Percentiles rank a stretch among this genome's conserved stretches.
Evolutionary conservation across 768 basidiomycete species (phyloP).

Genomic region (Suillus subalutaceus): DNA sequence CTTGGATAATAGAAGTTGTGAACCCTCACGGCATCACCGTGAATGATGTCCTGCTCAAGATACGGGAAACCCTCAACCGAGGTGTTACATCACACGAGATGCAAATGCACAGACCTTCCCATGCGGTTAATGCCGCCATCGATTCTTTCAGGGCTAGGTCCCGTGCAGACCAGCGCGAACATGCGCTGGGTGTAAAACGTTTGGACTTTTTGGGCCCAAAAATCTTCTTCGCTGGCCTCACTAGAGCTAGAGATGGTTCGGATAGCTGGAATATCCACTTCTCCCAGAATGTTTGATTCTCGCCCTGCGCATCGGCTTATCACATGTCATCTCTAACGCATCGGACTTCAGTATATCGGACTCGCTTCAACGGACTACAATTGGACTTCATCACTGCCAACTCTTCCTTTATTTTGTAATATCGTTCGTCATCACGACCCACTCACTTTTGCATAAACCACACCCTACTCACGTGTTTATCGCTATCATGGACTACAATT

Average conservation of each 20-base stretch:
- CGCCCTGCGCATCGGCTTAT: neutral
- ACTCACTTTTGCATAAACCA: neutral
- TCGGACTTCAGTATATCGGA: neutral
- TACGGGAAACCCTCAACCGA: constrained; percentile 30
- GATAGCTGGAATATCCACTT: constrained; percentile 35
- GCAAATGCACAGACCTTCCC: constrained; percentile 2
- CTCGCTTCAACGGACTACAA: neutral
- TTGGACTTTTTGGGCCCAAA: constrained; percentile 40
- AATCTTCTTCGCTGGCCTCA: constrained; percentile 34
- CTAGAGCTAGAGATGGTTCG: constrained; percentile 26
- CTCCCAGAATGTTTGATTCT: constrained; percentile 19
- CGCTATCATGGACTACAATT: neutral
- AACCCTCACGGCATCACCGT: constrained; percentile 31
- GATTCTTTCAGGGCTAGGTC: constrained; percentile 34
- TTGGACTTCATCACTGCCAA: neutral
- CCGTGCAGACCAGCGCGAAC: constrained; percentile 36
- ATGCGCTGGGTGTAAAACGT: constrained; percentile 42
- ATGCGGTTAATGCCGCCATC: constrained; percentile 30
- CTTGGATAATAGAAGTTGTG: constrained; percentile 33
- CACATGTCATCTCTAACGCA: neutral
- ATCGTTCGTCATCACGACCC: neutral
- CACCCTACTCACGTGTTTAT: neutral
- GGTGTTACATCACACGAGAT: constrained; percentile 28
- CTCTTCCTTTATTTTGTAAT: neutral
- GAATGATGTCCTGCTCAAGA: constrained; percentile 30